Evolutionary conservation across 2,329 filamentous ascomycete genomes (phyloP), one percentile per base, ranked within the genome.

Genomic region (Aspergillus ochraceus): DNA sequence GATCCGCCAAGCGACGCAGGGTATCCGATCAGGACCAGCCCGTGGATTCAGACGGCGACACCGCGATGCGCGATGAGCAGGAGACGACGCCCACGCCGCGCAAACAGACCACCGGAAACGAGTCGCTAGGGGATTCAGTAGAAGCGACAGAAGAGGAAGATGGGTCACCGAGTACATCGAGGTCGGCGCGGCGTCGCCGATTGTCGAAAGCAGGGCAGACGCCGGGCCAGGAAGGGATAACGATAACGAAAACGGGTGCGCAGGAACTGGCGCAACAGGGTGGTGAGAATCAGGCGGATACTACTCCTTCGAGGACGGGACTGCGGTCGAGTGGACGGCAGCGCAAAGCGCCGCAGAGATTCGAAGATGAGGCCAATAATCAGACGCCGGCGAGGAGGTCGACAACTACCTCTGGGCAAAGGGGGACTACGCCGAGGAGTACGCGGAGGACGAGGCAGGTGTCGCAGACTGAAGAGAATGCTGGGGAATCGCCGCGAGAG

Each of bases 1-100:
- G 71, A 32, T 67, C 72, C 20, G 64, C 67, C 24, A 77, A 77
- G 61, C 68, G 74, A 54, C 74, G 75, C 60, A 73, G 72, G 55
- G 70, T 77, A 36, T 76, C 71, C 51, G 67, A 71, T 46, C 58
- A 62, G 20, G 26, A 9, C 26, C 61, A 64, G 5, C 22, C 36
- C 10, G 54, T 66, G 9, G 73, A 74, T 45, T 61, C 61, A 45
- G 72, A 74, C 51, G 73, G 71, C 36, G 74, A 76, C 51, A 60
- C 65, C n/a, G 60, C 62, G 30, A 74, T 74, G 72, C 62, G 62
- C 49, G 66, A 66, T 14, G 55, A 60, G 14, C 36, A 55, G 58
- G 64, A 24, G 65, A 65, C 11, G 50, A 66, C 66, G 26, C 66
- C 45, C 14, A 61, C 57, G 57, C 60, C 22, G 53, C 59, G 54